These are phyloP conservation scores for Handroanthus guayacan DNA, from an alignment of 257 asterid genomes.

Conservation along the genomic window DNA sequence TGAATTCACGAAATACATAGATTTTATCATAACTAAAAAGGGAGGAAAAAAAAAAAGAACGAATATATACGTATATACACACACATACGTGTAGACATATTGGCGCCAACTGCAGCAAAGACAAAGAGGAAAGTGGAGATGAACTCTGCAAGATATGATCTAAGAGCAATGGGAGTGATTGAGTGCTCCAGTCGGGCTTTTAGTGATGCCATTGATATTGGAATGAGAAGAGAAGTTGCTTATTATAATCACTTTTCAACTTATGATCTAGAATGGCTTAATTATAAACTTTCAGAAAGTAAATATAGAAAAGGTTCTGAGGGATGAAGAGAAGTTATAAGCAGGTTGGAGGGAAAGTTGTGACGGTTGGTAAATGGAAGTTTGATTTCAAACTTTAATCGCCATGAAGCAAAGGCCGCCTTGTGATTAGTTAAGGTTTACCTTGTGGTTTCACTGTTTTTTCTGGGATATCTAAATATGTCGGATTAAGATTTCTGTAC, in stretches of 20 bases:
- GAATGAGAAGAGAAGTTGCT: background rate
- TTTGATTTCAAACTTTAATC: slow-evolving; percentile 55
- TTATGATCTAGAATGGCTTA: background rate
- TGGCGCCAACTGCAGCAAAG: slow-evolving; percentile 73
- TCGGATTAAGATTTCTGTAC: no score
- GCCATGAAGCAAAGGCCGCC: slow-evolving; percentile 25
- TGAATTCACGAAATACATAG: background rate
- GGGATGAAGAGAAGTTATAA: slow-evolving; percentile 27
- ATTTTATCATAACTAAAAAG: background rate
- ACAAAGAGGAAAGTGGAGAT: slow-evolving; percentile 86
- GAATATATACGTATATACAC: slow-evolving; percentile 56
- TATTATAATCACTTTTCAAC: background rate
- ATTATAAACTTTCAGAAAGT: no score
- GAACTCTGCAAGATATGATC: slow-evolving; percentile 92
- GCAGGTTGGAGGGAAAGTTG: slow-evolving; percentile 45
- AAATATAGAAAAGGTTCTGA: background rate
- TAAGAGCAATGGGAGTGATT: slow-evolving; percentile 61
- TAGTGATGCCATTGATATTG: slow-evolving; percentile 64
- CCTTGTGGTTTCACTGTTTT: background rate
- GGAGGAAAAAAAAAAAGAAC: background rate
- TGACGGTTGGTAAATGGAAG: slow-evolving; percentile 42
- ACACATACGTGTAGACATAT: slow-evolving; percentile 63
- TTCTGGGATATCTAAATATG: background rate
- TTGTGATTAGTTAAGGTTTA: background rate
- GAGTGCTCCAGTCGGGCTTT: slow-evolving; percentile 67